Evolutionary conservation across 495 filamentous ascomycete genomes (phyloP), one percentile per base, ranked within the genome.

Genomic region (Arthonia radiata): DNA sequence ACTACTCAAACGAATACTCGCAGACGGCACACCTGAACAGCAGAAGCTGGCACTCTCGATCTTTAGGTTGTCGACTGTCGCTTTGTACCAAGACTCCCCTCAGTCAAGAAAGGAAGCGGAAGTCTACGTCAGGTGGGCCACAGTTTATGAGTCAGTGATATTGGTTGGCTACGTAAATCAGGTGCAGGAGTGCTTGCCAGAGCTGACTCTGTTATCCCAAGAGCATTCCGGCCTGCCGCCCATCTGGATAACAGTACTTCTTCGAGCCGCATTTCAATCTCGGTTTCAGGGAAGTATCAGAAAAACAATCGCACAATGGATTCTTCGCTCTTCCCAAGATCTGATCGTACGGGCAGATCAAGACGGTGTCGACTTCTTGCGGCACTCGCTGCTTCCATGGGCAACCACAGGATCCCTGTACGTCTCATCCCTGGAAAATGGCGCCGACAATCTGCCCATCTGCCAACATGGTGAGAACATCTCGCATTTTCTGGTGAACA

Each of bases 111-210:
- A n/a, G n/a, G n/a, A n/a, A n/a, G n/a, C n/a, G n/a, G n/a, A n/a
- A n/a, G n/a, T n/a, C n/a, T n/a, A n/a, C n/a, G n/a, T n/a, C n/a
- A n/a, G n/a, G n/a, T n/a, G n/a, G n/a, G n/a, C n/a, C 34, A 43
- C 35, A 6, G 29, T 54, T 2, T 49, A 44, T 27, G 47, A 51
- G 31, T 47, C 35, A 7, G 38, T 54, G 9, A 35, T 50, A 6
- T 35, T 54, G 8, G 42, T 39, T 17, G 34, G 50, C 5, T 52
- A 52, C 31, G 25, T 43, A 14, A 54, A 54, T 31, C 50, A 54
- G 29, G 39, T 50, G 10, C 18, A 44, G 19, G 50, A 40, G 4
- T 46, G 47, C 28, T 25, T 45, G 13, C 23, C 19, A n/a, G 49
- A 51, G 12, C 36, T 53, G 2, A 27, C 38, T 11, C 24, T 26